Conservation (phyloP, 306 rosid species). For the Casuarina glauca region DNA sequence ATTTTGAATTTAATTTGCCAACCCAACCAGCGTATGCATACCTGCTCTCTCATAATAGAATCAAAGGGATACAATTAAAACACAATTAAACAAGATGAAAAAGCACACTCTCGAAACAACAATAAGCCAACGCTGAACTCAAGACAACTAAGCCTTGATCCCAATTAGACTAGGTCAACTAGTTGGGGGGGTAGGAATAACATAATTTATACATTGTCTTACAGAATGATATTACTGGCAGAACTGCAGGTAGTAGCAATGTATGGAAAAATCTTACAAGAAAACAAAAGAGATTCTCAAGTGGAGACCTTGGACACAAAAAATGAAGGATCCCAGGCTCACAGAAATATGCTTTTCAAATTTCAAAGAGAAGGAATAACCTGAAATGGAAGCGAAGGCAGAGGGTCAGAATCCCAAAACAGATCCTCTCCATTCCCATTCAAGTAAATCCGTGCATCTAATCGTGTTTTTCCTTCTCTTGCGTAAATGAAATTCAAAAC, state of each 20-base stretch:
- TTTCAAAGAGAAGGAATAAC: conserved; percentile 41
- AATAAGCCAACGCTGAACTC: neutral
- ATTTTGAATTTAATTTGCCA: neutral
- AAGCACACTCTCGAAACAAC: neutral
- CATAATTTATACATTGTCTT: neutral
- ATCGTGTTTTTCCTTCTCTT: conserved; percentile 86
- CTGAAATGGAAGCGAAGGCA: conserved; percentile 99
- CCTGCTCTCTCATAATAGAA: neutral
- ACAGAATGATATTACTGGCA: neutral
- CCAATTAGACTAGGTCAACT: neutral
- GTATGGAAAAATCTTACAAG: neutral
- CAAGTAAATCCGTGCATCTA: conserved; percentile 81
- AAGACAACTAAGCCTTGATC: neutral
- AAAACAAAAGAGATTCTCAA: conserved; percentile 9
- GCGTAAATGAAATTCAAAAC: conserved; percentile 90
- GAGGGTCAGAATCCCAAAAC: conserved; percentile 61
- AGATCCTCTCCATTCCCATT: conserved; percentile 60
- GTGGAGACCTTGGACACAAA: conserved; percentile 16
- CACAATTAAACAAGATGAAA: neutral
- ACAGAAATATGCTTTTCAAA: conserved; percentile 11
- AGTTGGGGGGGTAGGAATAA: neutral
- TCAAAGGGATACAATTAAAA: neutral
- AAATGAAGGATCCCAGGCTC: conserved; percentile 8
- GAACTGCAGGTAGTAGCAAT: neutral
- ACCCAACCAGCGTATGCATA: neutral